Percentiles rank a stretch among this genome's conserved stretches.
Evolutionary conservation across 1,139 yeast genomes (phyloP).

Genomic region (Hansenula lynferdii): DNA sequence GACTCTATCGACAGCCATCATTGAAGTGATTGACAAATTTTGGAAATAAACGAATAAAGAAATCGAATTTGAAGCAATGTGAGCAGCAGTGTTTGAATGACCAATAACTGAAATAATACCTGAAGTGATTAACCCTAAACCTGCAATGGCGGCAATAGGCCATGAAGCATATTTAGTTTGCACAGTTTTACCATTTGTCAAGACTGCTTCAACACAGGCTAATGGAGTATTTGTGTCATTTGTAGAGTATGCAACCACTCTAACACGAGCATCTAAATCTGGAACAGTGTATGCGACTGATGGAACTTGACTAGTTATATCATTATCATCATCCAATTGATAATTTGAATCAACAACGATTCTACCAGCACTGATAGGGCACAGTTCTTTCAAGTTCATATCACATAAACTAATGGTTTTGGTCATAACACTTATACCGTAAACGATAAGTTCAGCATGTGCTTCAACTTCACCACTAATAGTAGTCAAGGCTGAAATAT

Average conservation of each 20-base stretch:
- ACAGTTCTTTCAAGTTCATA: conserved; percentile 50
- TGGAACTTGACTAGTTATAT: conserved; percentile 57
- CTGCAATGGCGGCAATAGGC: conserved; percentile 94
- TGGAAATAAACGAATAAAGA: conserved; percentile 93
- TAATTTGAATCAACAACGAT: conserved; percentile 62
- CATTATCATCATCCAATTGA: conserved; percentile 30
- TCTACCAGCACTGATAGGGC: conserved; percentile 88
- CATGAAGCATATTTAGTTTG: conserved; percentile 93
- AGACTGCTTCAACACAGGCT: conserved; percentile 91
- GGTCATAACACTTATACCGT: conserved; percentile 70
- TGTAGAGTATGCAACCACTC: conserved; percentile 57
- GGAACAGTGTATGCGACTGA: conserved; percentile 86
- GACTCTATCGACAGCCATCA: conserved; percentile 91
- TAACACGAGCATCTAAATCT: conserved; percentile 88
- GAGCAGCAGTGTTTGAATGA: conserved; percentile 91
- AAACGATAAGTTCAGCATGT: conserved; percentile 63
- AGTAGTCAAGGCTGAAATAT: conserved; percentile 75
- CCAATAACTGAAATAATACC: conserved; percentile 87
- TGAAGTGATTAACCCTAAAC: conserved; percentile 80
- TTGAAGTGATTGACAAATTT: conserved; percentile 84
- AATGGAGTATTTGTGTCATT: conserved; percentile 43
- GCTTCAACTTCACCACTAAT: conserved; percentile 73
- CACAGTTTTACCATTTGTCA: conserved; percentile 89
- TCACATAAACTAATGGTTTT: conserved; percentile 61
- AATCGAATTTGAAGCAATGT: conserved; percentile 92